Conservation (phyloP, 495 filamentous ascomycete species). For the Xylaria intraflava region DNA sequence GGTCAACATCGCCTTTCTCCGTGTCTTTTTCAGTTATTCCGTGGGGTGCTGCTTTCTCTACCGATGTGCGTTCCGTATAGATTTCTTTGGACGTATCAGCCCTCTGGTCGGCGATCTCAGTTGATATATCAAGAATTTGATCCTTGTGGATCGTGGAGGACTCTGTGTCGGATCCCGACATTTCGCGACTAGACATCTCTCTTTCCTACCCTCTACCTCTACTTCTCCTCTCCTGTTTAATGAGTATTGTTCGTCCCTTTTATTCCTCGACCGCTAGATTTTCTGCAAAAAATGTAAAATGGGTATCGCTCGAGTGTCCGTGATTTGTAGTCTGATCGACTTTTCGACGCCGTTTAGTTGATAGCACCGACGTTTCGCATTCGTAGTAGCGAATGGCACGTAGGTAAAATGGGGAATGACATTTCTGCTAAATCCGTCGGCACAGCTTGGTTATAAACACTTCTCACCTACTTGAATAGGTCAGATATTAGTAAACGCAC, state of each 20-base stretch:
- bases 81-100: constrained; percentile 1
- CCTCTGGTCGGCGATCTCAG: constrained; percentile 4
- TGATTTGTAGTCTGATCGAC: neutral
- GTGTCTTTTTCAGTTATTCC: constrained; percentile 18
- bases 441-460: no score
- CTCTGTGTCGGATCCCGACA: constrained; percentile 4
- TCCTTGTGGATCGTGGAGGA: constrained; percentile 15
- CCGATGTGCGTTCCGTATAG: constrained; percentile 13
- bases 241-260: no score
- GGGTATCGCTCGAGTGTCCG: no score
- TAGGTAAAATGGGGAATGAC: neutral
- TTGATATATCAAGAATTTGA: neutral
- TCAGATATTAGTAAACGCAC: no score
- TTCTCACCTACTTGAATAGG: no score
- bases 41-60: constrained; percentile 25
- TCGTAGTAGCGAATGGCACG: neutral
- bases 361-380: neutral
- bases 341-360: neutral
- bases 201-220: no score
- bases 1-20: constrained; percentile 28
- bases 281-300: no score
- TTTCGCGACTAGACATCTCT: neutral
- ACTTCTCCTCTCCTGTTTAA: no score
- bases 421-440: no score
- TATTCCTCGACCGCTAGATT: no score